Evolutionary conservation across 2,329 filamentous ascomycete species (phyloP).

Genomic region (Penicillium corylophilum): DNA sequence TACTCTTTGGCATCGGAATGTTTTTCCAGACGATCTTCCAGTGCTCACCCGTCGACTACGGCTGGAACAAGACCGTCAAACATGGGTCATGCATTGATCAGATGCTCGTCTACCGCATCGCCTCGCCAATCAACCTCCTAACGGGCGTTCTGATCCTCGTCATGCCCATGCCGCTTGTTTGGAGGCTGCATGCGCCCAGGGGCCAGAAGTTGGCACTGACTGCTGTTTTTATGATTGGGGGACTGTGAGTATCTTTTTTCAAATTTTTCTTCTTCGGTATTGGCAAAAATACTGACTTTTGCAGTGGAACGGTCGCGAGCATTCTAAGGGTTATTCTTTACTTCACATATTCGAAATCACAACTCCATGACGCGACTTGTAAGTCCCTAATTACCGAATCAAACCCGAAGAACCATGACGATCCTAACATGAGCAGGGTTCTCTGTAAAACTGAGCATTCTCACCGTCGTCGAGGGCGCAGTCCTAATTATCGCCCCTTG

Average conservation of each 20-base stretch:
- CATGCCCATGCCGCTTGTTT: slow-evolving; percentile 15
- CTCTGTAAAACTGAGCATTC: slow-evolving; percentile 19
- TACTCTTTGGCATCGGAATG: slow-evolving; percentile 18
- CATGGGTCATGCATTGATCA: slow-evolving; percentile 20
- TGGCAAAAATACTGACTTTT: background rate
- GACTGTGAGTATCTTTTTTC: slow-evolving; percentile 17
- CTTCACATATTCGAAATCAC: slow-evolving; percentile 1
- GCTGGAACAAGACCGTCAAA: slow-evolving; percentile 15
- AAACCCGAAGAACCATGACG: background rate
- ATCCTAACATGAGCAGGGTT: slow-evolving; percentile 15
- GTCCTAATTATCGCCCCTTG: slow-evolving; percentile 25
- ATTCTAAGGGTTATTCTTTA: slow-evolving; percentile 18
- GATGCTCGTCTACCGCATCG: slow-evolving; percentile 16
- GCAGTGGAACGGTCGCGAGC: slow-evolving; percentile 21
- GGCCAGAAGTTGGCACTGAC: slow-evolving; percentile 22
- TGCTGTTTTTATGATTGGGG: slow-evolving; percentile 22
- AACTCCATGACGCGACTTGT: slow-evolving; percentile 17
- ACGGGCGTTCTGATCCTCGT: slow-evolving; percentile 11
- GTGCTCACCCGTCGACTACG: slow-evolving; percentile 20
- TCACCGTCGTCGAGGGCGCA: slow-evolving; percentile 19
- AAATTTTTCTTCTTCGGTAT: fast-evolving
- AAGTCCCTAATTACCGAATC: background rate
- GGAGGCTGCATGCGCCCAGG: slow-evolving; percentile 9
- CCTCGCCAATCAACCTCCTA: slow-evolving; percentile 16
- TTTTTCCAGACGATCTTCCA: slow-evolving; percentile 26